Evolutionary conservation across 495 filamentous ascomycete genomes (phyloP), one percentile per base, ranked within the genome.

Genomic region (Annulohypoxylon stygium): DNA sequence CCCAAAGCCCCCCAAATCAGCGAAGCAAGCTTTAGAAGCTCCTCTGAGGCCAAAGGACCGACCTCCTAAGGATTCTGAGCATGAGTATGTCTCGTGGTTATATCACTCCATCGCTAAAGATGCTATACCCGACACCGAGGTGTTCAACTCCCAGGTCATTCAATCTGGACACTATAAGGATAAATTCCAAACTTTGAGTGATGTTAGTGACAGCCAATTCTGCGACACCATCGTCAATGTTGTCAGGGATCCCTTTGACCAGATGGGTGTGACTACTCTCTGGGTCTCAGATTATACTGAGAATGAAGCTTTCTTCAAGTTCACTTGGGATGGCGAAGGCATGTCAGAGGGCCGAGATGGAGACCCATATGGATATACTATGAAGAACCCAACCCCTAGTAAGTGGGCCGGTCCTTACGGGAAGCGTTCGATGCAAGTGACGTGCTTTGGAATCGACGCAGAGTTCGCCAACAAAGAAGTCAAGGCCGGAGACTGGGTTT

Each of bases 281-380:
- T 94, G 95, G 79, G 77, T 97, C 16, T 94, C 93, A 0, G 96
- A 99, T 78, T 99, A 97, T 79, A 97, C 95, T 8, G 77, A 85
- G 25, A 92, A 97, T 67, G 72, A 79, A 0, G 64, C 73, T 34
- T 87, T 98, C 20, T 88, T 85, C 50, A 80, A 89, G 36, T 89
- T 90, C 57, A 83, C 81, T 20, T 86, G 84, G 68, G 81, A 83
- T 14, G 81, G 78, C 18, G 71, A 76, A 10, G 75, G 79, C 9
- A 76, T 79, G 26, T 70, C 79, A 37, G 75, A 81, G 59, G 83
- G 78, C 4, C 75, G 71, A 30, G 60, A 75, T 36, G 71, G 63
- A 20, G 80, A 83, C 34, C 77, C 76, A 18, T 78, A 76, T 72
- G 83, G 68, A 10, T 79, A 83, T 67, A 77, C 59, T 10, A 61